Evolutionary conservation across 2,329 filamentous ascomycete genomes (phyloP).

Genomic region (Penicillium rolfsii): DNA sequence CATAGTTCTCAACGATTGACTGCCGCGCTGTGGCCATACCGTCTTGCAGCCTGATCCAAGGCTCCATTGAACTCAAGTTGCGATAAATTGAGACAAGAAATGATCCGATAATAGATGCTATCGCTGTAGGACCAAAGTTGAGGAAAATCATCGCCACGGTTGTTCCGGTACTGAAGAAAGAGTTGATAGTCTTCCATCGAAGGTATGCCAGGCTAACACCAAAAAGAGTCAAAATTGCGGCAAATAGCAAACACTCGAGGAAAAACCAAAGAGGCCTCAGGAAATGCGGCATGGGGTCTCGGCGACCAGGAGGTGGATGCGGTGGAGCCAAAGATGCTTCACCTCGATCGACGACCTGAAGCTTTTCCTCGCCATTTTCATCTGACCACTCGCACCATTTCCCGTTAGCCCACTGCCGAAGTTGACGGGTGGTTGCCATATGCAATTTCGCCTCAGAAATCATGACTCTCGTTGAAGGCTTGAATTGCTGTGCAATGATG

Average conservation of each 20-base stretch:
- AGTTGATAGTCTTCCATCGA: conserved; percentile 16
- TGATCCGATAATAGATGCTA: conserved; percentile 26
- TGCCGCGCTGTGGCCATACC: conserved; percentile 16
- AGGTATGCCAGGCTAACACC: conserved; percentile 17
- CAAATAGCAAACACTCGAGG: conserved; percentile 24
- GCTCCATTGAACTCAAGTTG: conserved; percentile 26
- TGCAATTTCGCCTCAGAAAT: conserved; percentile 11
- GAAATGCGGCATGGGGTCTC: conserved; percentile 26
- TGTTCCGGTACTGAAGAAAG: conserved; percentile 9
- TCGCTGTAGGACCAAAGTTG: conserved; percentile 24
- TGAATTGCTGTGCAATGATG: conserved; percentile 17
- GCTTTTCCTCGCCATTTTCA: conserved; percentile 4
- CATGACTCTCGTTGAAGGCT: conserved; percentile 5
- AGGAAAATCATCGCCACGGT: conserved; percentile 16
- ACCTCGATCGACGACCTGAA: conserved; percentile 13
- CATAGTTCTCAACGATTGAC: conserved; percentile 21
- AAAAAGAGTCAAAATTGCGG: conserved; percentile 18
- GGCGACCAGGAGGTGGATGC: conserved; percentile 5
- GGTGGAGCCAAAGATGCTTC: conserved; percentile 1
- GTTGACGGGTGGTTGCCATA: conserved; percentile 21
- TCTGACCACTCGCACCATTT: conserved; percentile 23
- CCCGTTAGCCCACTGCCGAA: conserved; percentile 22
- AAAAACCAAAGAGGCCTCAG: conserved; percentile 23
- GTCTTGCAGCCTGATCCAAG: conserved; percentile 25
- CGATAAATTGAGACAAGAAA: conserved; percentile 25